Evolutionary conservation across 495 filamentous ascomycete genomes (phyloP).

Genomic region (Pyrenula aspistea): DNA sequence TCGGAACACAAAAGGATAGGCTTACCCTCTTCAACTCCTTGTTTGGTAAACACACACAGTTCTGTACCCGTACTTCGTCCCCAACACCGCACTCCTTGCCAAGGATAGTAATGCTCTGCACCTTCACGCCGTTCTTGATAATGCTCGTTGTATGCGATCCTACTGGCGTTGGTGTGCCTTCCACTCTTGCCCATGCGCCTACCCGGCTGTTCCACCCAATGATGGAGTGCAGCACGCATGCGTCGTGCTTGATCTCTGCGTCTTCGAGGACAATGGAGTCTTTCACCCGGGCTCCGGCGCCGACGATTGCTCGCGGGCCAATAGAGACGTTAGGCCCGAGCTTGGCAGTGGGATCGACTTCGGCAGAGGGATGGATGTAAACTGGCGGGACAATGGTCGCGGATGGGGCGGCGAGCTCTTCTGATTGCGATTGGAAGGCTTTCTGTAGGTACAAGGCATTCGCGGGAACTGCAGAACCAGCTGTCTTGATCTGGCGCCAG

Average conservation of each 20-base stretch:
- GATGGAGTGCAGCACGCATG: conserved; percentile 91
- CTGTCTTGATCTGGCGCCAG: conserved; percentile 99
- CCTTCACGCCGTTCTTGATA: conserved; percentile 94
- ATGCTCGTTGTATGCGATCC: conserved; percentile 88
- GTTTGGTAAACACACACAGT: conserved; percentile 94
- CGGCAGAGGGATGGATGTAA: conserved; percentile 92
- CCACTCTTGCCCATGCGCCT: conserved; percentile 93
- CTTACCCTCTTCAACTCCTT: conserved; percentile 97
- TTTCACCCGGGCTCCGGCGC: conserved; percentile 83
- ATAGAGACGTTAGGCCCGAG: conserved; percentile 95
- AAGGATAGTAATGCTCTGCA: conserved; percentile 95
- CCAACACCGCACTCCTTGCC: conserved; percentile 93
- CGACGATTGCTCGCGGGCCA: conserved; percentile 72
- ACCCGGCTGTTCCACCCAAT: conserved; percentile 95
- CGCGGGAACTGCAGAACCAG: conserved; percentile 91
- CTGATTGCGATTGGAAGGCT: conserved; percentile 72
- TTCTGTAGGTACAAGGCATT: conserved; percentile 97
- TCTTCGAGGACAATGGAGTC: conserved; percentile 95
- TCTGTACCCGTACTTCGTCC: conserved; percentile 94
- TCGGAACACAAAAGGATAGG: conserved; percentile 9
- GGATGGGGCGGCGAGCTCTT: conserved; percentile 72
- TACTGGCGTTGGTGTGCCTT: conserved; percentile 85
- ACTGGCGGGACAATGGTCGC: conserved; percentile 89
- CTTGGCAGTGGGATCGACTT: conserved; percentile 90
- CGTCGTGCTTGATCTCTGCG: conserved; percentile 91